Evolutionary conservation across 352 stramenopile genomes (phyloP).

Genomic region (Phytophthora meadii): DNA sequence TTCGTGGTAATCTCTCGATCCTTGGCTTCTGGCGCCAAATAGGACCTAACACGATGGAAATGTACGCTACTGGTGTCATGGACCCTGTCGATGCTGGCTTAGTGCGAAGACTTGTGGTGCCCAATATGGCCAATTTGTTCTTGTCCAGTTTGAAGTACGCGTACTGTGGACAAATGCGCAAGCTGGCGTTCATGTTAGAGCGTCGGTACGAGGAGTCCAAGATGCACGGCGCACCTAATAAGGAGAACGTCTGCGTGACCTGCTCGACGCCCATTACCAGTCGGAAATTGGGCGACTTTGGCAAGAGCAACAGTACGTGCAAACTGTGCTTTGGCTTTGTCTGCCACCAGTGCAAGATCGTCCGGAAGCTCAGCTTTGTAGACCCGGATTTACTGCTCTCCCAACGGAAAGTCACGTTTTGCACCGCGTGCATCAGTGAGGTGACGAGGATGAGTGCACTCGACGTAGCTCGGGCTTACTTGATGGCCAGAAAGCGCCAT

Average conservation of each 20-base stretch:
- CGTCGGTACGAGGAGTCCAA: constrained; percentile 26
- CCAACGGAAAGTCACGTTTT: constrained; percentile 44
- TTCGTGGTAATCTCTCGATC: constrained; percentile 13
- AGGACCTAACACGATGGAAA: constrained; percentile 2
- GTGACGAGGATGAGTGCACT: constrained; percentile 28
- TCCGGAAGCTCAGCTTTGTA: constrained; percentile 44
- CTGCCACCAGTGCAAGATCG: constrained; percentile 35
- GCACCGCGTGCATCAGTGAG: constrained; percentile 31
- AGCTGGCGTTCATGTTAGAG: constrained; percentile 15
- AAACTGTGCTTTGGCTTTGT: constrained; percentile 37
- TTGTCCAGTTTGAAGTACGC: constrained; percentile 12
- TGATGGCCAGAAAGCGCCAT: constrained; percentile 33
- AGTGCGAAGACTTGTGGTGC: constrained; percentile 9
- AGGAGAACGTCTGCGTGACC: constrained; percentile 37
- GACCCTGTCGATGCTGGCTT: constrained; percentile 8
- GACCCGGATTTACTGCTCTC: constrained; percentile 33
- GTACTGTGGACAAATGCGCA: constrained; percentile 20
- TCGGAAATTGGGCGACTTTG: constrained; percentile 27
- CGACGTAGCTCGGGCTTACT: constrained; percentile 36
- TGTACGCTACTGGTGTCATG: constrained; percentile 17
- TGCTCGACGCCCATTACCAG: constrained; percentile 25
- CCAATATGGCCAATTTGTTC: constrained; percentile 13
- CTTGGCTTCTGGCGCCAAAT: constrained; percentile 16
- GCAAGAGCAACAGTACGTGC: constrained; percentile 36
- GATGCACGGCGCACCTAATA: constrained; percentile 29